Evolutionary conservation across 345 rosid genomes (phyloP).

Genomic region (Aquilaria malaccensis): DNA sequence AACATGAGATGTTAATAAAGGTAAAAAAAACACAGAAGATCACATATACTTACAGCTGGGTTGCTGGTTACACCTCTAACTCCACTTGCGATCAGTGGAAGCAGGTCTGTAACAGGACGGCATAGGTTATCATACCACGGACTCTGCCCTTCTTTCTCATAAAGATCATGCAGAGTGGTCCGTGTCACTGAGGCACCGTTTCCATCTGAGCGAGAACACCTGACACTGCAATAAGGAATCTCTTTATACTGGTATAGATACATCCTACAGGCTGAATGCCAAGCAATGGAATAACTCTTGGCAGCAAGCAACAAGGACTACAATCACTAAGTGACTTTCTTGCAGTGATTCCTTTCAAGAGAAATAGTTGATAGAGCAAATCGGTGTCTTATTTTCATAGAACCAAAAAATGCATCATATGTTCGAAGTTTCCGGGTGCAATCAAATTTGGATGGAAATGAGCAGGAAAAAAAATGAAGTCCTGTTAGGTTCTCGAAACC

Average conservation of each 20-base stretch:
- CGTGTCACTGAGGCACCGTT: constrained; percentile 49
- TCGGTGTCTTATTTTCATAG: no score
- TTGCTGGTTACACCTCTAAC: constrained; percentile 99
- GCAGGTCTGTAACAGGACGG: constrained; percentile 88
- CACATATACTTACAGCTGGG: constrained; percentile 64
- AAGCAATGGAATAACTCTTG: background rate
- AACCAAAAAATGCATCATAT: no score
- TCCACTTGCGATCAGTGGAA: constrained; percentile 78
- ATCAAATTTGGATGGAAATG: no score
- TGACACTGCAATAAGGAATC: constrained; percentile 42
- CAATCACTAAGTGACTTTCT: background rate
- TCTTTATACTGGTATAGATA: background rate
- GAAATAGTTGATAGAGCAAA: no score
- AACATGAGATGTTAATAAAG: background rate
- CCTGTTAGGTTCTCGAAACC: no score
- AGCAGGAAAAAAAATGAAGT: no score
- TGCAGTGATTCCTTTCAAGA: background rate
- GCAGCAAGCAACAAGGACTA: background rate
- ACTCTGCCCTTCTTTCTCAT: constrained; percentile 90
- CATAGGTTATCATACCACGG: constrained; percentile 99
- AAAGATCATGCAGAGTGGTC: constrained; percentile 87
- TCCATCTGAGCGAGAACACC: constrained; percentile 55
- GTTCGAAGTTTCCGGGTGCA: no score
- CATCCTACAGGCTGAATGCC: background rate
- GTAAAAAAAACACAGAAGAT: background rate